Base-by-base conservation (phyloP, 1,284 basidiomycete genomes). In the Apiotrichum mycotoxinovorans region DNA sequence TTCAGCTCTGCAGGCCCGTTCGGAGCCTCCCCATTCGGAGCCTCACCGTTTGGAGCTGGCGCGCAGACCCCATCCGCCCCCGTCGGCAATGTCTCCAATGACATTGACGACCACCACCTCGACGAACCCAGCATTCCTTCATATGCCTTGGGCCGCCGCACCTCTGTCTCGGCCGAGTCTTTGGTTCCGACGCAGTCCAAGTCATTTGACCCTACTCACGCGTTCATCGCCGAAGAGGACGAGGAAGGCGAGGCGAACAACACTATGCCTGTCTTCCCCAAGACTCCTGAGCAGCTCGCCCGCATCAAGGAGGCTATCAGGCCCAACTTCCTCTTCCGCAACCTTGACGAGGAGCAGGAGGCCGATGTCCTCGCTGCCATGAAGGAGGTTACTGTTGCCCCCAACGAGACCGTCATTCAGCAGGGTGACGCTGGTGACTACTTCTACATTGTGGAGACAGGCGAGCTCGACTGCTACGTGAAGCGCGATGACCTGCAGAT, bases 351-450 rank as follows among this genome's bases (percentile, higher is more conserved):
- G 68, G 95, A 98, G 70, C 95, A 98, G 77, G 88, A 91, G 78
- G 84, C 84, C 3, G 92, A 93, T 46, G 94, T 96, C 18, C 80
- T 98, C 25, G 88, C 88, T 60, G 96, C 95, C 22, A 98, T 99
- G 94, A 89, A 89, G 74, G 96, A 99, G 78, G 83, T 87, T 57
- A 82, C 79, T 17, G 85, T 92, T 15, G 78, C 78, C 20, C 79
- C 84, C 54, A 86, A 87, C 61, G 87, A 91, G 59, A 86, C 91
- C 30, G 88, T 99, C 59, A 98, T 99, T 67, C 85, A 90, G 60
- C 95, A 99, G 78, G 95, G 96, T 46, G 95, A 94, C 64, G 89
- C 91, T 38, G 95, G 95, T 51, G 94, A 98, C 71, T 96, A 87
- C 79, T 98, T 98, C 77, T 99, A 98, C 78, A 89, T 98, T 56